A percentile compares a stretch with the other conserved stretches of the same genome.
Conservation (phyloP, 2,329 filamentous ascomycete species). For the Bipolaris cookei region DNA sequence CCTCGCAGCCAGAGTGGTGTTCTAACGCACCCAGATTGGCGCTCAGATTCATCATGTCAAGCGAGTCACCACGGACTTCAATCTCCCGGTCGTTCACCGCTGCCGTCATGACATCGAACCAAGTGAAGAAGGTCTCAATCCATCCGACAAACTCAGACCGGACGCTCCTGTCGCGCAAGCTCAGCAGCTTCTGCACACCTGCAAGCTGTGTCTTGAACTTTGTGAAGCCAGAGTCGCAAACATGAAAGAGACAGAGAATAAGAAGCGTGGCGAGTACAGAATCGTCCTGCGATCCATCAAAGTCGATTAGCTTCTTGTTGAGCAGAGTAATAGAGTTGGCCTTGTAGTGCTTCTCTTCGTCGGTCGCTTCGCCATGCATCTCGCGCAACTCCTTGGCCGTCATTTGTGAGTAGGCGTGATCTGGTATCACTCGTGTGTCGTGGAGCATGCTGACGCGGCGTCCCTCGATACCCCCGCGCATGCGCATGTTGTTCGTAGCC, state of each 20-base stretch:
- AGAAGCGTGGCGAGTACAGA: slow-evolving; percentile 87
- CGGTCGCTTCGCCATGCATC: slow-evolving; percentile 63
- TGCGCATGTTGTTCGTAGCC: slow-evolving; percentile 86
- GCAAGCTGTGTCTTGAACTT: slow-evolving; percentile 94
- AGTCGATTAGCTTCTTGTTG: slow-evolving; percentile 82
- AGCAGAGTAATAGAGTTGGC: slow-evolving; percentile 81
- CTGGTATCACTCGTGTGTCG: slow-evolving; percentile 42
- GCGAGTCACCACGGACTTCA: slow-evolving; percentile 69
- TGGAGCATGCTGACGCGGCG: slow-evolving; percentile 41
- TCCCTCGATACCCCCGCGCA: slow-evolving; percentile 71
- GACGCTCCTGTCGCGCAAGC: slow-evolving; percentile 70
- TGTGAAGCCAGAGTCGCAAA: slow-evolving; percentile 90
- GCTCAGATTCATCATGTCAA: slow-evolving; percentile 69
- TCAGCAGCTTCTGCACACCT: slow-evolving; percentile 87
- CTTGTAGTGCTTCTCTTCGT: slow-evolving; percentile 84
- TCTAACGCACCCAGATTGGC: slow-evolving; percentile 76
- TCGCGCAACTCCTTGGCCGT: slow-evolving; percentile 47
- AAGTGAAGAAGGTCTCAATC: slow-evolving; percentile 93
- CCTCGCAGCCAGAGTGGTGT: slow-evolving; percentile 87
- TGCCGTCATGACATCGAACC: slow-evolving; percentile 91
- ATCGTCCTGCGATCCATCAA: slow-evolving; percentile 76
- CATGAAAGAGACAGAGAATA: slow-evolving; percentile 87
- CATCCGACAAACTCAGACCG: slow-evolving; percentile 74
- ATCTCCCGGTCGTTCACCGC: slow-evolving; percentile 91
- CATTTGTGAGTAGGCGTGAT: slow-evolving; percentile 48